These are phyloP conservation scores for Cryphonectria nitschkei DNA, from an alignment of 2,329 filamentous ascomycete species.

Conservation along the genomic window DNA sequence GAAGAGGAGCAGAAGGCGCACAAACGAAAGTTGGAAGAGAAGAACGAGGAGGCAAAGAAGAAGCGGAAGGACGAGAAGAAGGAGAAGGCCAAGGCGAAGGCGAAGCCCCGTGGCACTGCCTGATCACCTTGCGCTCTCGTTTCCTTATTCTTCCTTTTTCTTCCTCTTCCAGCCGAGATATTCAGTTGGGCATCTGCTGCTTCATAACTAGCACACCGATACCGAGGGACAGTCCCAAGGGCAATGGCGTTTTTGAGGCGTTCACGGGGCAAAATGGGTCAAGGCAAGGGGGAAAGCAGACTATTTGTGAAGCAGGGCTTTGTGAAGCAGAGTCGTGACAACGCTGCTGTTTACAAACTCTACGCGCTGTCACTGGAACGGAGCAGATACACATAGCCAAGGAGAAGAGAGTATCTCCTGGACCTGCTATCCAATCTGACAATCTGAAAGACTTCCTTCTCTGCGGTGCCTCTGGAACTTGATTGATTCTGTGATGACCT, in stretches of 20 bases:
- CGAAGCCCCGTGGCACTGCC: slow-evolving; percentile 74
- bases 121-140: slow-evolving; percentile 34
- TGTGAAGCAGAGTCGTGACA: neutral
- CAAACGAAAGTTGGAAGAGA: slow-evolving; percentile 94
- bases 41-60: slow-evolving; percentile 91
- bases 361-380: too few species aligned
- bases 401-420: neutral
- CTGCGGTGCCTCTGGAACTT: neutral
- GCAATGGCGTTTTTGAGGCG: slow-evolving; percentile 27
- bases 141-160: too few species aligned
- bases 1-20: slow-evolving; percentile 80
- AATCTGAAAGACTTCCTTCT: neutral
- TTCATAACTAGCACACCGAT: slow-evolving; percentile 10
- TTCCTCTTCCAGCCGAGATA: neutral
- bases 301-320: slow-evolving; percentile 4
- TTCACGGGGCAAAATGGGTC: slow-evolving; percentile 18
- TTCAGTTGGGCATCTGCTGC: slow-evolving; percentile 8
- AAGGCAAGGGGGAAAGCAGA: slow-evolving; percentile 7
- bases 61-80: slow-evolving; percentile 93
- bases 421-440: neutral
- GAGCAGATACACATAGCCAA: neutral
- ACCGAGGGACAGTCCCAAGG: slow-evolving; percentile 20
- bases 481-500: neutral
- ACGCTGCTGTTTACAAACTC: neutral
- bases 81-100: slow-evolving; percentile 89